A percentile compares a stretch with the other conserved stretches of the same genome.
phyloP scores from a whole-genome alignment of 345 rosid species.

The Passiflora organensis region DNA sequence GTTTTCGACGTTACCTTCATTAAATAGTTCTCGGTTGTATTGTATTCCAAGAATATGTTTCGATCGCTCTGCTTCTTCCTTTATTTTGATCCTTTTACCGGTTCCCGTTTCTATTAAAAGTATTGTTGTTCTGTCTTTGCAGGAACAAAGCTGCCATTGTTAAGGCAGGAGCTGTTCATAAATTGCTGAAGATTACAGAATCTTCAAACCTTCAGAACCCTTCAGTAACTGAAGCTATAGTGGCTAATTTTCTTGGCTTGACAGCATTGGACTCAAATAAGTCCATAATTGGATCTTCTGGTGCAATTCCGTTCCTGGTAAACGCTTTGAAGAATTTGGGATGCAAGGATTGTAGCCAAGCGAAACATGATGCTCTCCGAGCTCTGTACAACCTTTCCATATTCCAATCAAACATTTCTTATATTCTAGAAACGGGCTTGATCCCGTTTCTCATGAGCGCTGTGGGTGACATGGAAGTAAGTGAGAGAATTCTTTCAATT shows the following conservation, averaged over 20 bases:
- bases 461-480: conserved; percentile 87
- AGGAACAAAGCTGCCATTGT: conserved; percentile 99
- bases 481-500: conserved; percentile 74
- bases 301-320: conserved; percentile 76
- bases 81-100: conserved; percentile 6
- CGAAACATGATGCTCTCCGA: conserved; percentile 77
- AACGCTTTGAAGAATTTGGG: conserved; percentile 43
- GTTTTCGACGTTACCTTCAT: conserved; percentile 34
- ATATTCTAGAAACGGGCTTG: conserved; percentile 57
- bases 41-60: conserved; percentile 1
- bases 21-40: too few species aligned
- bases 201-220: conserved; percentile 41
- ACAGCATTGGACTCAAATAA: conserved; percentile 89
- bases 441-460: conserved; percentile 49
- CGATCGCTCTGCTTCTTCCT: neutral
- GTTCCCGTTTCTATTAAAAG: neutral
- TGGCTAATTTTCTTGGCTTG: conserved; percentile 87
- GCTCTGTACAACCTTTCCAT: conserved; percentile 89
- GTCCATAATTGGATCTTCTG: conserved; percentile 85
- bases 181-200: conserved; percentile 79
- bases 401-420: conserved; percentile 47
- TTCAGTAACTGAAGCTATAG: conserved; percentile 68
- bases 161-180: conserved; percentile 95
- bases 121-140: conserved; percentile 19
- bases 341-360: conserved; percentile 46